Conservation (phyloP, 2,329 filamentous ascomycete species). For the Colletotrichum sojae region DNA sequence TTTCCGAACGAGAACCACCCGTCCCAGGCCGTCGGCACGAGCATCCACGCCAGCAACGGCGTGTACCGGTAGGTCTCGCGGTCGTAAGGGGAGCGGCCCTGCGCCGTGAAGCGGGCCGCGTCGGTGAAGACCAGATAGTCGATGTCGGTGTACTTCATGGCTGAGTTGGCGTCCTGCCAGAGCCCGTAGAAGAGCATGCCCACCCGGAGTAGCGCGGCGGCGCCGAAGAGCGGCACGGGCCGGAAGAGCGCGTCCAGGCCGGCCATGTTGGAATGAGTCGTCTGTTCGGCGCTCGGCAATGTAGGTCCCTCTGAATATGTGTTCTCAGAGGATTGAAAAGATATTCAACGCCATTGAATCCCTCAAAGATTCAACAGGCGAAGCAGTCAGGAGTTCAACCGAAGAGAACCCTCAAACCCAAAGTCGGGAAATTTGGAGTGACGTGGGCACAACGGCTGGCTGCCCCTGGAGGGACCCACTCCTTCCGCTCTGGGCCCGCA, state of each 20-base stretch:
- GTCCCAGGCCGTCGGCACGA: constrained; percentile 81
- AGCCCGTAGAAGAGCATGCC: constrained; percentile 87
- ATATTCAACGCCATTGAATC: neutral
- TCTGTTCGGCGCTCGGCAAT: neutral
- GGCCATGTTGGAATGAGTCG: constrained; percentile 42
- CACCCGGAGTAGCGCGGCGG: constrained; percentile 76
- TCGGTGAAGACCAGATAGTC: constrained; percentile 99
- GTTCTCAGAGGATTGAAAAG: neutral
- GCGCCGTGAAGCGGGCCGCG: constrained; percentile 82
- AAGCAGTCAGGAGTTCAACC: neutral
- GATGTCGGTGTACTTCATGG: constrained; percentile 98
- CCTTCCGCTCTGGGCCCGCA: constrained; percentile 9
- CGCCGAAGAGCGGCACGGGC: constrained; percentile 66
- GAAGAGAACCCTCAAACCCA: neutral
- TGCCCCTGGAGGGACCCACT: constrained; percentile 18
- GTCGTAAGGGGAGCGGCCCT: constrained; percentile 82
- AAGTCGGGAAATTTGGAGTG: constrained; percentile 39
- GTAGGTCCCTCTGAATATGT: neutral
- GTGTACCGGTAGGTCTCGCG: constrained; percentile 98
- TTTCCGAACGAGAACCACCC: constrained; percentile 89
- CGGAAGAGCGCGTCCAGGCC: constrained; percentile 51
- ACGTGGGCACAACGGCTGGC: constrained; percentile 36
- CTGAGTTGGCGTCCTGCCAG: constrained; percentile 92
- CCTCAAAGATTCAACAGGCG: neutral
- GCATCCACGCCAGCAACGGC: constrained; percentile 90